Conservation (phyloP, 805 yeast genomes). For the Saccharomycopsis oosterbeekiorum region DNA sequence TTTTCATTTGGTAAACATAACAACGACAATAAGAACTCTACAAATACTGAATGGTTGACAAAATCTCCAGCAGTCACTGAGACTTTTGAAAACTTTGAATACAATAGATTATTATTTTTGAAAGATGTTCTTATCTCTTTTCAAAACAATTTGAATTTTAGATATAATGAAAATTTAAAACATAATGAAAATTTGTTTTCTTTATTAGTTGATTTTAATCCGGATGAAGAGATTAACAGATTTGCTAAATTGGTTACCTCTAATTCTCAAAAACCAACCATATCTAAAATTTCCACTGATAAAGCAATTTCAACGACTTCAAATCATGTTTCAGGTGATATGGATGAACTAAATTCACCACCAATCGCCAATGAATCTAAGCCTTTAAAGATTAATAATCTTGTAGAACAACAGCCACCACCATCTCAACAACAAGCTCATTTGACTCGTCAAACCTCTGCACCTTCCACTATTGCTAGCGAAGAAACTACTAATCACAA, state of each 20-base stretch:
- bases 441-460: slow-evolving; percentile 10
- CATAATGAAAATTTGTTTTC: slow-evolving; percentile 18
- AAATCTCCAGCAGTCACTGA: slow-evolving; percentile 15
- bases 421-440: slow-evolving; percentile 2
- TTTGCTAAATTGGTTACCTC: slow-evolving; percentile 11
- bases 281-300: neutral
- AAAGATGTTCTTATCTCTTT: slow-evolving; percentile 17
- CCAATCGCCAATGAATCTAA: slow-evolving; percentile 4
- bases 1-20: slow-evolving; percentile 6
- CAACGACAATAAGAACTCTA: neutral
- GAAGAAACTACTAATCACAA: slow-evolving; percentile 18
- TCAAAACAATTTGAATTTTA: slow-evolving; percentile 15
- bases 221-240: slow-evolving; percentile 17
- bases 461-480: slow-evolving; percentile 13
- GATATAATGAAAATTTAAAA: slow-evolving; percentile 16
- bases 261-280: neutral
- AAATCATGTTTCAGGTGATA: neutral
- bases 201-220: slow-evolving; percentile 15
- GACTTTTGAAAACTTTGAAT: slow-evolving; percentile 17
- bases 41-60: slow-evolving; percentile 13
- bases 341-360: slow-evolving; percentile 1
- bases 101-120: slow-evolving; percentile 17
- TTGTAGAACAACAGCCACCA: neutral
- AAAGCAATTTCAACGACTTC: neutral
- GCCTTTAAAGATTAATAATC: neutral